Evolutionary conservation across 208 protist genomes (phyloP).

Genomic region (Acanthamoeba quina): DNA sequence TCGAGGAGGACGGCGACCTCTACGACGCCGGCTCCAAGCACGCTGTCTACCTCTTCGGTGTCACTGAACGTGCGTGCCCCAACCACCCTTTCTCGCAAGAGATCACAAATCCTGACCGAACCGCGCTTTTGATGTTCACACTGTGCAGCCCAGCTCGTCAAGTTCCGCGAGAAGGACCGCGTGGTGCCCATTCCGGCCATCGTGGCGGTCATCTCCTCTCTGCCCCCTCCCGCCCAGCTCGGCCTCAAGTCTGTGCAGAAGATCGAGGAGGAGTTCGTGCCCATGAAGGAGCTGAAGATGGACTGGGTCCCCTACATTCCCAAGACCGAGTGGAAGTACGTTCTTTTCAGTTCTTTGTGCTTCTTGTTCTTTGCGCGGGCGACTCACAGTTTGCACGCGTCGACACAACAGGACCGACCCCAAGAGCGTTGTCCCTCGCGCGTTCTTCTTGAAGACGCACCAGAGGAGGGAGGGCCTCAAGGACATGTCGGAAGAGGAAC

Average conservation of each 20-base stretch:
- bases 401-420: slow-evolving; percentile 14
- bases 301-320: slow-evolving; percentile 77
- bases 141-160: slow-evolving; percentile 32
- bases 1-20: slow-evolving; percentile 65
- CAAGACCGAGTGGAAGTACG: slow-evolving; percentile 57
- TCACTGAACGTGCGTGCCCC: slow-evolving; percentile 42
- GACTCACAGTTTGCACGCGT: not conserved
- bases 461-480: slow-evolving; percentile 62
- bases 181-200: slow-evolving; percentile 74
- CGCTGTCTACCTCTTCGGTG: slow-evolving; percentile 68
- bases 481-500: slow-evolving; percentile 77
- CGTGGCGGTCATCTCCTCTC: slow-evolving; percentile 67
- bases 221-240: slow-evolving; percentile 71
- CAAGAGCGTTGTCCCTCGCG: not conserved
- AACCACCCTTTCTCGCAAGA: not conserved
- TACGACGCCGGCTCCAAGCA: slow-evolving; percentile 51
- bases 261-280: slow-evolving; percentile 75
- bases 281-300: slow-evolving; percentile 80
- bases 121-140: not conserved
- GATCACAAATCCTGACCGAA: not conserved
- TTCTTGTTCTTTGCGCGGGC: no score
- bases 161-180: slow-evolving; percentile 20
- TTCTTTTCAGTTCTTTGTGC: not conserved
- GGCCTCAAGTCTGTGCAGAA: slow-evolving; percentile 79
- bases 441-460: slow-evolving; percentile 72